A percentile compares a stretch with the other conserved stretches of the same genome.
Conservation (phyloP, 2,329 filamentous ascomycete species). For the Phaeophleospora eucalypticola region DNA sequence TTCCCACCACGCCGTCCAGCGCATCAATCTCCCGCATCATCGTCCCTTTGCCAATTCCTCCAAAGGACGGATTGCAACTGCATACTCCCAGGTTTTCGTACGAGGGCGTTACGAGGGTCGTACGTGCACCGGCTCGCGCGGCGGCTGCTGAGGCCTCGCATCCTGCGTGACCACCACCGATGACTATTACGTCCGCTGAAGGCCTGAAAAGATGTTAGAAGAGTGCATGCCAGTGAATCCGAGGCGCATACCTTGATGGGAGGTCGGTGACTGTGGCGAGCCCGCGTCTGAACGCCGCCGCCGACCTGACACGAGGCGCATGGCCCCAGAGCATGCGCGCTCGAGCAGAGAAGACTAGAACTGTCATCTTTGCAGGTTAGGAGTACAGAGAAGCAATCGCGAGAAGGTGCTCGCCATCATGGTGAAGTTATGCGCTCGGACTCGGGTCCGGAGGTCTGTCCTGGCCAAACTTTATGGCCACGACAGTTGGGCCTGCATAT, state of each 20-base stretch:
- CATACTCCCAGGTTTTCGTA: conserved; percentile 87
- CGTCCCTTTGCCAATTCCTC: conserved; percentile 96
- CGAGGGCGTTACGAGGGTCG: conserved; percentile 84
- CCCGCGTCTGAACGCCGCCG: conserved; percentile 32
- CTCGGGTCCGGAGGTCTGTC: not conserved
- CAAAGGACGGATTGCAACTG: conserved; percentile 95
- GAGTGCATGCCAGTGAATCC: not conserved
- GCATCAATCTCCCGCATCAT: conserved; percentile 95
- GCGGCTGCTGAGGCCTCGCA: conserved; percentile 90
- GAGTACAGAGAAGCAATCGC: conserved; percentile 2
- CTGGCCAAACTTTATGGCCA: too few species aligned
- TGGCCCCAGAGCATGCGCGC: conserved; percentile 45
- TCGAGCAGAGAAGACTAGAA: conserved; percentile 28
- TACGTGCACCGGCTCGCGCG: conserved; percentile 81
- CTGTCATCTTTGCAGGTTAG: conserved; percentile 14
- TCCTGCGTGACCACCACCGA: conserved; percentile 93
- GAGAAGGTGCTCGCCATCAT: not conserved
- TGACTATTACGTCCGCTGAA: conserved; percentile 77
- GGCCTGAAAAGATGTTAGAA: conserved; percentile 34
- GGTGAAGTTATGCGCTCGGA: not conserved
- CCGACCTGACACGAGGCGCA: conserved; percentile 45
- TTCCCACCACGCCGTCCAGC: conserved; percentile 80
- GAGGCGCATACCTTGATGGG: conserved; percentile 21
- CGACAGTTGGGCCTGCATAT: too few species aligned
- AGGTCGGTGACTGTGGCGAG: conserved; percentile 45